Percentiles rank a stretch among this genome's conserved stretches.
phyloP scores from a whole-genome alignment of 2,329 filamentous ascomycete species.

The Beauveria australis region DNA sequence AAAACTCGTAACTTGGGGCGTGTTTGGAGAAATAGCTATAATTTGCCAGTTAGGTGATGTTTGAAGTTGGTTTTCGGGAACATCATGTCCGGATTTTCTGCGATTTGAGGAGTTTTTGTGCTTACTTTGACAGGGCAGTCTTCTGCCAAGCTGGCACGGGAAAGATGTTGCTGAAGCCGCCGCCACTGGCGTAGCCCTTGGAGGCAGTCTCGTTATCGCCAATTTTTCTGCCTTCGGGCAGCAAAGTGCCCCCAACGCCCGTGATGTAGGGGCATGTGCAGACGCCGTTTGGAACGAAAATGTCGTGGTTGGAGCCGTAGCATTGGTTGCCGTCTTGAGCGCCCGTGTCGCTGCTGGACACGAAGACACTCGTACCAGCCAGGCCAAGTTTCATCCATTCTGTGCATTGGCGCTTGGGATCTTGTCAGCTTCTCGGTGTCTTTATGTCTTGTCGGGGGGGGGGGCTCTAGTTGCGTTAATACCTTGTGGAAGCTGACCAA shows the following conservation, averaged over 20 bases:
- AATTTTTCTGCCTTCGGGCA: constrained; percentile 31
- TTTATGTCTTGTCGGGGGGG: background rate
- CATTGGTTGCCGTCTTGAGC: constrained; percentile 19
- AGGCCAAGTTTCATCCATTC: constrained; percentile 39
- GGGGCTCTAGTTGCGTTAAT: background rate
- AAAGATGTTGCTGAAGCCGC: constrained; percentile 33
- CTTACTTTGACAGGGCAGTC: constrained; percentile 22
- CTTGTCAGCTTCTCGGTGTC: background rate
- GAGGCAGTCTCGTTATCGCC: constrained; percentile 37
- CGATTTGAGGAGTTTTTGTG: background rate
- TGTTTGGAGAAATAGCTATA: too few species aligned
- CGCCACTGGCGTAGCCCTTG: constrained; percentile 29
- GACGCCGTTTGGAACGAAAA: constrained; percentile 26
- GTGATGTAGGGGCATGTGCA: constrained; percentile 38
- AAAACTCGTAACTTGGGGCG: background rate
- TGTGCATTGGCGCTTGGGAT: constrained; percentile 27
- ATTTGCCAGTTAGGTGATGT: too few species aligned
- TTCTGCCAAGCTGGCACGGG: constrained; percentile 38
- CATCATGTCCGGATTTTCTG: background rate
- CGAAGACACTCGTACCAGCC: constrained; percentile 32
- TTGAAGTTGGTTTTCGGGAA: too few species aligned
- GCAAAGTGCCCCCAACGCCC: constrained; percentile 40
- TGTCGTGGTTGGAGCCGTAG: background rate
- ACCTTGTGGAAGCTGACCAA: background rate
- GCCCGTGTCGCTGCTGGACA: constrained; percentile 32